Conservation (phyloP, 1,284 basidiomycete species). For the Sporisorium iseilematis-ciliati region DNA sequence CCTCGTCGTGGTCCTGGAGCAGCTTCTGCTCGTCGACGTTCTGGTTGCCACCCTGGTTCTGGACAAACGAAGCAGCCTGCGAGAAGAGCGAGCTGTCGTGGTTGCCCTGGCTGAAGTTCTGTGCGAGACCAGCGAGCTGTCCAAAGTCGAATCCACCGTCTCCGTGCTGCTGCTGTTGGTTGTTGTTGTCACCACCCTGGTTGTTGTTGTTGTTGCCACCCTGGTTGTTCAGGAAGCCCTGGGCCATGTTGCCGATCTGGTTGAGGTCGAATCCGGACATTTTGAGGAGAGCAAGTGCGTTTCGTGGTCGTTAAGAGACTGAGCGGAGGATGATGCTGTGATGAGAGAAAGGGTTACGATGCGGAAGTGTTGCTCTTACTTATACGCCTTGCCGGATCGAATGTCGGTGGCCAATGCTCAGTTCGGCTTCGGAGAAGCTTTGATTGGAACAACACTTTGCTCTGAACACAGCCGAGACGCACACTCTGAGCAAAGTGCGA, state of each 20-base stretch:
- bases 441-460: constrained; percentile 17
- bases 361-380: neutral
- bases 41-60: constrained; percentile 53
- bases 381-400: neutral
- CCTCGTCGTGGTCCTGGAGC: constrained; percentile 56
- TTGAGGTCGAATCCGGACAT: constrained; percentile 50
- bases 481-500: neutral
- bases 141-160: constrained; percentile 57
- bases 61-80: constrained; percentile 47
- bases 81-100: constrained; percentile 55
- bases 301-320: neutral
- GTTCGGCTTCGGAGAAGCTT: constrained; percentile 13
- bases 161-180: constrained; percentile 32
- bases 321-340: neutral
- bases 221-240: constrained; percentile 48
- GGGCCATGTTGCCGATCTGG: constrained; percentile 45
- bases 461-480: constrained; percentile 18
- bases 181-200: constrained; percentile 11
- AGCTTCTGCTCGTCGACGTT: constrained; percentile 59
- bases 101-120: constrained; percentile 51
- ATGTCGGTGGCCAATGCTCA: neutral
- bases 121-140: constrained; percentile 46
- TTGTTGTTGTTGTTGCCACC: constrained; percentile 27
- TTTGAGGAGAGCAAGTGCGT: constrained; percentile 3
- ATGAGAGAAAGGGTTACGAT: neutral